These are phyloP conservation scores for Lathyrus aphaca DNA, from an alignment of 306 rosid species.

Conservation along the genomic window DNA sequence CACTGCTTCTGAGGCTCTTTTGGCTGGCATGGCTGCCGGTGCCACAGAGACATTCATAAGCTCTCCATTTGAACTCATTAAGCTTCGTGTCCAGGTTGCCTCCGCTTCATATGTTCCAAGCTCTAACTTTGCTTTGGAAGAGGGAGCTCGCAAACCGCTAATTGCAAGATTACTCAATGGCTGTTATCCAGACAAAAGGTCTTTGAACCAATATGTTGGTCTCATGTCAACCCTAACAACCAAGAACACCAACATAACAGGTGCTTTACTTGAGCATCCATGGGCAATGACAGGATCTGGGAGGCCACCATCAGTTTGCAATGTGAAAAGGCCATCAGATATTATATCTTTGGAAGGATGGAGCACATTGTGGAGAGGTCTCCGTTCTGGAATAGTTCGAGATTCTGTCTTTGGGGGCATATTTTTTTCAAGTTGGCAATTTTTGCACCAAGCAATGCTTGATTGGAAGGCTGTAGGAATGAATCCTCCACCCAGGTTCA, in stretches of 20 bases:
- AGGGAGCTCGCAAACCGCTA: conserved; percentile 57
- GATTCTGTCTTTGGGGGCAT: conserved; percentile 87
- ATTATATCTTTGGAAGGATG: conserved; percentile 87
- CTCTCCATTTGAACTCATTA: conserved; percentile 87
- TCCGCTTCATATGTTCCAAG: conserved; percentile 60
- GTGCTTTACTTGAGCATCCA: conserved; percentile 77
- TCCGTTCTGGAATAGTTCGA: conserved; percentile 77
- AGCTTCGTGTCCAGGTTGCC: conserved; percentile 80
- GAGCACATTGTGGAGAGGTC: conserved; percentile 80
- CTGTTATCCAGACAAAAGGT: conserved; percentile 66
- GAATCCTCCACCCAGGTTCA: conserved; percentile 87
- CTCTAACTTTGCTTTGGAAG: conserved; percentile 51
- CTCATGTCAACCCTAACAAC: conserved; percentile 75
- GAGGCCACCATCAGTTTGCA: conserved; percentile 69
- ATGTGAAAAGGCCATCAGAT: conserved; percentile 62
- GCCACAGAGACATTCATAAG: conserved; percentile 64
- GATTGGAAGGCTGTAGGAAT: conserved; percentile 88
- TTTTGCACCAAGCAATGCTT: conserved; percentile 76
- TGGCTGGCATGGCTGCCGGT: conserved; percentile 83
- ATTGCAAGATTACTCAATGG: conserved; percentile 63
- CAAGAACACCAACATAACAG: conserved; percentile 61
- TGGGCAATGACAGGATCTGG: conserved; percentile 97
- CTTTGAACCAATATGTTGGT: conserved; percentile 60
- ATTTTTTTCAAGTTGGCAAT: conserved; percentile 88
- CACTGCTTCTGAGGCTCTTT: conserved; percentile 68